Percentiles rank a stretch among this genome's conserved stretches.
Evolutionary conservation across 2,329 filamentous ascomycete genomes (phyloP).

Genomic region (Lecanicillium sp.): DNA sequence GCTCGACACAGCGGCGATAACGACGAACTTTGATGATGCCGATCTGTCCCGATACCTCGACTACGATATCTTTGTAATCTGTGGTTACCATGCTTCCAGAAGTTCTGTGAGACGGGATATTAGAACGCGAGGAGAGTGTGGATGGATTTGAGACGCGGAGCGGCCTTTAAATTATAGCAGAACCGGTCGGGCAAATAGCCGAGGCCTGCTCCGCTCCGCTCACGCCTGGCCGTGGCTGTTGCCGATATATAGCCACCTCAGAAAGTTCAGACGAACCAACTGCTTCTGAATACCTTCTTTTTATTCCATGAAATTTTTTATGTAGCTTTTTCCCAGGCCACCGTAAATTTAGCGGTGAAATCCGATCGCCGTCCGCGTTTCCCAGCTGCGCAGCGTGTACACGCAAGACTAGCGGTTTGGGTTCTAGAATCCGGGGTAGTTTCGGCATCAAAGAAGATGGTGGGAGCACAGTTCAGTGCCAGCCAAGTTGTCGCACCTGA

Average conservation of each 20-base stretch:
- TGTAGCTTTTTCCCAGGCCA: too few species aligned
- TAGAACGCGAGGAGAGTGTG: too few species aligned
- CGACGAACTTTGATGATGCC: slow-evolving; percentile 1
- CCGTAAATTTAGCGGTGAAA: too few species aligned
- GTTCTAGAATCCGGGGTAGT: slow-evolving; percentile 2
- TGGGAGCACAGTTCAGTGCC: neutral
- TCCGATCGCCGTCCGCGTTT: neutral
- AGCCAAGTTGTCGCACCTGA: slow-evolving; percentile 5
- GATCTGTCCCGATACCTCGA: neutral
- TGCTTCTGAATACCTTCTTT: too few species aligned
- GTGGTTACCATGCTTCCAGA: neutral
- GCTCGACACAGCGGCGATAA: too few species aligned
- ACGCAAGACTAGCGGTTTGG: neutral
- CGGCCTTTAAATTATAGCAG: too few species aligned
- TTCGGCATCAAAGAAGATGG: neutral
- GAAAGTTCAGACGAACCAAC: too few species aligned
- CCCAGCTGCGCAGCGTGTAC: neutral
- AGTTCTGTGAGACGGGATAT: neutral
- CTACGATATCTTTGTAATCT: slow-evolving; percentile 1
- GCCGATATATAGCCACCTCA: neutral
- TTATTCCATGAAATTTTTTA: too few species aligned
- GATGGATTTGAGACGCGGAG: too few species aligned
- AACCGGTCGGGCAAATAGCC: neutral
- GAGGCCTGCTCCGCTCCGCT: neutral
- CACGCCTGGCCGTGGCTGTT: too few species aligned